Percentiles rank a stretch among this genome's conserved stretches.
phyloP scores from a whole-genome alignment of 2,329 filamentous ascomycete species.

The Rhytidhysteron rufulum region DNA sequence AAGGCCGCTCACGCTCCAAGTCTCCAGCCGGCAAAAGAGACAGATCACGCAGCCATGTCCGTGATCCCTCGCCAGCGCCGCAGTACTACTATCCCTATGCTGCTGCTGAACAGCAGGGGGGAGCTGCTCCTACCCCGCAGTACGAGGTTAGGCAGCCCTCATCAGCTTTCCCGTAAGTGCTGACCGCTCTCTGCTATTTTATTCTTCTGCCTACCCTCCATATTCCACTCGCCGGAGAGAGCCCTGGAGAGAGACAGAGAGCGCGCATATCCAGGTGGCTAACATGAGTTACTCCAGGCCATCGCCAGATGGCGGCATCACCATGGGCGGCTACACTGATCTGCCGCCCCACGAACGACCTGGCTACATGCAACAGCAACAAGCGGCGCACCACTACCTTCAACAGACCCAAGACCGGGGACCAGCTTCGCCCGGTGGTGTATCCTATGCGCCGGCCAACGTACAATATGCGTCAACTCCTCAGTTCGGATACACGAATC shows the following conservation, averaged over 20 bases:
- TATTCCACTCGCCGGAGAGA: no score
- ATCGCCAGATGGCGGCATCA: constrained; percentile 24
- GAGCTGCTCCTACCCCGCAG: constrained; percentile 23
- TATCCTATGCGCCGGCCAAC: constrained; percentile 20
- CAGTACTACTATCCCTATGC: constrained; percentile 19
- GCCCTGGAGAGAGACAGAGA: no score
- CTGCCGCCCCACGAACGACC: constrained; percentile 43
- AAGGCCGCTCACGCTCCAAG: constrained; percentile 40
- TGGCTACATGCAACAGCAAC: constrained; percentile 29
- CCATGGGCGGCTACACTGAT: constrained; percentile 44
- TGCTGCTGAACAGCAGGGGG: constrained; percentile 13
- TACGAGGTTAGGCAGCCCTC: constrained; percentile 41
- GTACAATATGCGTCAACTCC: constrained; percentile 29
- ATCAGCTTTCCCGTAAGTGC: constrained; percentile 29
- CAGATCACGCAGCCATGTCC: constrained; percentile 38
- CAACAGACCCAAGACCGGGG: constrained; percentile 2
- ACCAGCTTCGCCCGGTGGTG: constrained; percentile 9
- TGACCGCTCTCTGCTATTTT: no score
- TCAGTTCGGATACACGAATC: constrained; percentile 24
- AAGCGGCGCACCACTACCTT: constrained; percentile 11
- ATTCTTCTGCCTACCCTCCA: no score
- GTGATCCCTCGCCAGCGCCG: constrained; percentile 31
- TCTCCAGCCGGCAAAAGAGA: constrained; percentile 35
- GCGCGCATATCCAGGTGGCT: constrained; percentile 15
- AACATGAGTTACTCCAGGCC: constrained; percentile 19